Base-by-base conservation (phyloP, 306 rosid species). In the Pueraria montana region DNA sequence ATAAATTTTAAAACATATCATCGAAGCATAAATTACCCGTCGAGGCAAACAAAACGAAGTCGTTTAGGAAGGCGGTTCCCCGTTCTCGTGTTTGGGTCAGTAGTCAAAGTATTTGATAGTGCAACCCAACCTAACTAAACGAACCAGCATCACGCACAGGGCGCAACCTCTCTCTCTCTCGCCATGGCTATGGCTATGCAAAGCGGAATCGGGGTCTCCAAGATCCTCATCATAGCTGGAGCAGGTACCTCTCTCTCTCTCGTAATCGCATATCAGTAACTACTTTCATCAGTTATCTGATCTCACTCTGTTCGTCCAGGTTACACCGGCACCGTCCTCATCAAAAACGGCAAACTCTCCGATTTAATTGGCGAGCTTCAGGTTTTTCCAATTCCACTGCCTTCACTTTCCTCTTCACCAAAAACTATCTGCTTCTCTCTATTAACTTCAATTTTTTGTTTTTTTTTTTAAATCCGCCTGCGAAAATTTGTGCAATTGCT, bases 141-240 rank as follows among this genome's bases (percentile, higher is more conserved):
- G 0, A 34, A 36, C 23, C 7, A 30, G 70, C 62, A 4, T 18
- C 20, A 23, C n/a, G n/a, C n/a, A n/a, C n/a, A n/a, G n/a, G 42
- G 18, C 8, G 9, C 61, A 18, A n/a, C 79, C 11, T 38, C 34
- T 49, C 59, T 45, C 32, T 59, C 56, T 27, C 20, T 32, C 34
- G 73, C 86, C 82, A 85, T 85, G 61, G 90, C 91, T 83, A 92
- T 94, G 98, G 97, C 95, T 56, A 68, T 91, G 90, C 98, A 94
- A 73, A 62, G 89, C 24, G 94, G 98, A 77, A 18, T 90, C 27
- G 97, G 91, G 20, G 2, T 92, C 16, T 88, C 94, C 50, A 90
- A 89, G 91, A 61, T 93, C 74, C 73, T 93, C 50, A 24, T 92
- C 82, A 63, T 94, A 26, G 94, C 92, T 17, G 98, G 95, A 80